Percentiles rank a stretch among this genome's conserved stretches.
Conservation (phyloP, 2,329 filamentous ascomycete species). For the Epichloe coenophiala region DNA sequence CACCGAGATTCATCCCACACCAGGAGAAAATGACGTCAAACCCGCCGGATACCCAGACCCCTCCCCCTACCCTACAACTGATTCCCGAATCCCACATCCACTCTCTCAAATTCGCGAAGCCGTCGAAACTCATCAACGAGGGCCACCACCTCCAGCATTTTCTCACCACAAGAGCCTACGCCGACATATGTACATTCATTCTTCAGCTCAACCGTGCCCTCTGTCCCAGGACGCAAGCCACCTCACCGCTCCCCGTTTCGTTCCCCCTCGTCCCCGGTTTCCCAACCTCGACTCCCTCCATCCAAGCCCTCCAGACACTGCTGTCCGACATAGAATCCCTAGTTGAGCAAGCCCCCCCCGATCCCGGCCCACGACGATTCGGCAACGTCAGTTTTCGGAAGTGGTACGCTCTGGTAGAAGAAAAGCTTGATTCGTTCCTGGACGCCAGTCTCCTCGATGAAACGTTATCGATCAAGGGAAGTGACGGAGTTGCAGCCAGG, state of each 20-base stretch:
- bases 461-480: slow-evolving; percentile 11
- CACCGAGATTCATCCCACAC: not conserved
- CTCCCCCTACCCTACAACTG: slow-evolving; percentile 25
- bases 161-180: slow-evolving; percentile 68
- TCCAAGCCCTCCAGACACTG: slow-evolving; percentile 52
- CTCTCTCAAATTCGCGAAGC: slow-evolving; percentile 44
- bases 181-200: slow-evolving; percentile 75
- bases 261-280: slow-evolving; percentile 28
- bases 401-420: slow-evolving; percentile 62
- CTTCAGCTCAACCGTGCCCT: slow-evolving; percentile 82
- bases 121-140: slow-evolving; percentile 73
- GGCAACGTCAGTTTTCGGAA: slow-evolving; percentile 82
- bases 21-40: not conserved
- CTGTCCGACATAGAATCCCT: slow-evolving; percentile 52
- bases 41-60: slow-evolving; percentile 7
- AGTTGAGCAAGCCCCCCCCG: slow-evolving; percentile 59
- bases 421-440: slow-evolving; percentile 32
- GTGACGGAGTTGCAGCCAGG: slow-evolving; percentile 32
- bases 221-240: slow-evolving; percentile 51
- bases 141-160: slow-evolving; percentile 71
- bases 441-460: slow-evolving; percentile 16
- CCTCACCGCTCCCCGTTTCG: slow-evolving; percentile 20
- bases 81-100: slow-evolving; percentile 32
- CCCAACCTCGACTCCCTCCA: slow-evolving; percentile 32
- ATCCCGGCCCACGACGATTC: slow-evolving; percentile 75